Percentiles rank a stretch among this genome's conserved stretches.
These are phyloP conservation scores for Verticillium albo-atrum DNA, from an alignment of 2,329 filamentous ascomycete genomes.

Conservation along the genomic window DNA sequence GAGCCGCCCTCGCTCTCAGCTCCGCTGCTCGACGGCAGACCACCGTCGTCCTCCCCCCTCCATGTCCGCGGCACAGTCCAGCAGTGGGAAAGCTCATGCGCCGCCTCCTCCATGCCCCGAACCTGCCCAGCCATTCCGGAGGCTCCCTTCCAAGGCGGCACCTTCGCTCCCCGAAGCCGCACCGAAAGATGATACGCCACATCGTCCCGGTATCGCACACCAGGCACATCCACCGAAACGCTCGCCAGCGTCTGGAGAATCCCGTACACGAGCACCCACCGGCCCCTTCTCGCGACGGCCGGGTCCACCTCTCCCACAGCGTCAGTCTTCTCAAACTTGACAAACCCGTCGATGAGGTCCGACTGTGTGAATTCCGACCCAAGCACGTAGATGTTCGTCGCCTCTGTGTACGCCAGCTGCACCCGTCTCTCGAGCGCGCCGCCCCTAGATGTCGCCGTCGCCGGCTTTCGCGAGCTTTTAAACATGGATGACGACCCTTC, in stretches of 20 bases:
- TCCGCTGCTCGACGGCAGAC: slow-evolving; percentile 15
- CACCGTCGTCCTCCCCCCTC: slow-evolving; percentile 17
- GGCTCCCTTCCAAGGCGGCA: slow-evolving; percentile 50
- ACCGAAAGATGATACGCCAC: slow-evolving; percentile 56
- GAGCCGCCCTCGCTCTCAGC: slow-evolving; percentile 19
- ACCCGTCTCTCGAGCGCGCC: slow-evolving; percentile 41
- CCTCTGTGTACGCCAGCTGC: slow-evolving; percentile 54
- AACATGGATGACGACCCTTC: slow-evolving; percentile 23
- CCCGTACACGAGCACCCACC: slow-evolving; percentile 59
- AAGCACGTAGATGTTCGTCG: slow-evolving; percentile 54
- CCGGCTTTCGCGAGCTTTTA: slow-evolving; percentile 23
- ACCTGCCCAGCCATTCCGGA: slow-evolving; percentile 5
- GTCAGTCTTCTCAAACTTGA: slow-evolving; percentile 53
- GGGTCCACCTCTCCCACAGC: slow-evolving; percentile 46
- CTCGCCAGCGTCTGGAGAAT: slow-evolving; percentile 56
- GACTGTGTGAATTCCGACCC: slow-evolving; percentile 49
- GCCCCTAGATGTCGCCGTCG: slow-evolving; percentile 12
- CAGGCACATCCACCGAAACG: slow-evolving; percentile 52
- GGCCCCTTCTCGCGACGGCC: slow-evolving; percentile 49
- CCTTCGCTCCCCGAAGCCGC: slow-evolving; percentile 42
- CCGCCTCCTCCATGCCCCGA: slow-evolving; percentile 27
- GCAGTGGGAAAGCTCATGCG: slow-evolving; percentile 49
- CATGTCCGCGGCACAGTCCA: slow-evolving; percentile 41
- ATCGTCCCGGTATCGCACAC: slow-evolving; percentile 44
- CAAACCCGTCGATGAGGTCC: slow-evolving; percentile 50